These are phyloP conservation scores for Stellera chamaejasme DNA, from an alignment of 345 rosid genomes.

Conservation along the genomic window DNA sequence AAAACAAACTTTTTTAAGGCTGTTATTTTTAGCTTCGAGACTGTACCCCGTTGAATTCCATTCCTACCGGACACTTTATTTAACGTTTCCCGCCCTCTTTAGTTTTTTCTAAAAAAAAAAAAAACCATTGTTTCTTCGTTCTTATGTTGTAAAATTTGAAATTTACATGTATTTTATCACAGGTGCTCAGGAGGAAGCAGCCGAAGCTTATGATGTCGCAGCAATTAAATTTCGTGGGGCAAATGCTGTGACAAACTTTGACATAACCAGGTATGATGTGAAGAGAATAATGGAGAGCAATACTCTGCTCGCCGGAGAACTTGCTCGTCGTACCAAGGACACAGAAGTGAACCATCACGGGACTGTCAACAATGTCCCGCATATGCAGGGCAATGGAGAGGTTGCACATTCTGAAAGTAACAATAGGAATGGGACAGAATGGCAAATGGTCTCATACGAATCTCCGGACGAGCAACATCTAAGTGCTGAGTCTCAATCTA, in stretches of 20 bases:
- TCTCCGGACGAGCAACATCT: slow-evolving; percentile 23
- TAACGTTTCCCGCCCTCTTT: slow-evolving; percentile 16
- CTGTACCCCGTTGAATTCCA: slow-evolving; percentile 11
- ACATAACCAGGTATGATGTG: slow-evolving; percentile 63
- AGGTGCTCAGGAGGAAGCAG: slow-evolving; percentile 91
- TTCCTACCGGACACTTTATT: slow-evolving; percentile 9
- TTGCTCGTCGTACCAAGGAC: slow-evolving; percentile 50
- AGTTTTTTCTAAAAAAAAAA: no score
- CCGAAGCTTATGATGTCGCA: slow-evolving; percentile 75
- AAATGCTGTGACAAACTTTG: slow-evolving; percentile 76
- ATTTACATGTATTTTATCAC: neutral
- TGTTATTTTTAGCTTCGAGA: slow-evolving; percentile 26
- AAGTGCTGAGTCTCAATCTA: slow-evolving; percentile 3
- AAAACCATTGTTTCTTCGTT: no score
- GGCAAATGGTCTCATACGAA: slow-evolving; percentile 37
- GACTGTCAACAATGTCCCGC: slow-evolving; percentile 12
- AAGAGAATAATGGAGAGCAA: slow-evolving; percentile 70
- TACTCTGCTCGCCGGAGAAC: slow-evolving; percentile 63
- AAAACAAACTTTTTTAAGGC: slow-evolving; percentile 32
- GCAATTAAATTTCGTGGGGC: slow-evolving; percentile 76
- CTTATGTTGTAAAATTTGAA: no score
- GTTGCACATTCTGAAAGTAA: slow-evolving; percentile 11
- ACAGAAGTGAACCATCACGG: slow-evolving; percentile 17
- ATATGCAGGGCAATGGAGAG: slow-evolving; percentile 12
- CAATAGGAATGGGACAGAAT: slow-evolving; percentile 24